Base-by-base conservation (phyloP, 768 basidiomycete species). In the Melanogaster broomeanus region DNA sequence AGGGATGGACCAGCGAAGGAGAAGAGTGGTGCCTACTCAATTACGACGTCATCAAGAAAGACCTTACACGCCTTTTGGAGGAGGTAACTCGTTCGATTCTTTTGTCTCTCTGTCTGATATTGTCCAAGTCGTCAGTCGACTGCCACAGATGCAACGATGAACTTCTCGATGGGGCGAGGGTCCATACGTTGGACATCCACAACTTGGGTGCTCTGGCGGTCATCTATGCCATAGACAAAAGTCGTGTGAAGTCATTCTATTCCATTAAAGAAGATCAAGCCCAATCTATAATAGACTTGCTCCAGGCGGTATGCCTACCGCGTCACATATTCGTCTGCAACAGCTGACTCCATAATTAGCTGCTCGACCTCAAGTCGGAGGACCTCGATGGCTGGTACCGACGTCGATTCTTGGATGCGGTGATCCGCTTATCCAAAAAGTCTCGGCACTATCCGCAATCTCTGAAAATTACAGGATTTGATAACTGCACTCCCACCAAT, bases 401-500 rank as follows among this genome's bases (percentile, higher is more conserved):
- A 44, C 65, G 58, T 18, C 52, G 64, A 19, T 67, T 65, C 51
- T 30, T 67, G 46, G 65, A 69, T 22, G 57, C 62, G 18, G 58
- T 69, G 12, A 54, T 69, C 13, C 56, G 63, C 33, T 46, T 72
- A 13, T 67, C 70, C 13, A 59, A 62, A 34, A 61, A 61, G 51
- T 62, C 70, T 11, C 54, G 61, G 31, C 49, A 58, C 13, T 66
- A 67, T 27, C 72, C 70, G 19, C 54, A 12, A 49, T 57, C 57
- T n/a, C 51, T 72, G 27, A 55, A 53, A 21, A 62, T 69, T 39
- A 46, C 31, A 2, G 57, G 55, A 6, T 59, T 57, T 6, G 56
- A 58, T 6, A 42, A 57, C 30, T 39, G 53, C 6, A 18, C 22
- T 19, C 35, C 40, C 16, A 61, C 64, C 2, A 42, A 51, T 6